A percentile compares a stretch with the other conserved stretches of the same genome.
phyloP scores from a whole-genome alignment of 2,329 filamentous ascomycete genomes.

The Alternaria atra region DNA sequence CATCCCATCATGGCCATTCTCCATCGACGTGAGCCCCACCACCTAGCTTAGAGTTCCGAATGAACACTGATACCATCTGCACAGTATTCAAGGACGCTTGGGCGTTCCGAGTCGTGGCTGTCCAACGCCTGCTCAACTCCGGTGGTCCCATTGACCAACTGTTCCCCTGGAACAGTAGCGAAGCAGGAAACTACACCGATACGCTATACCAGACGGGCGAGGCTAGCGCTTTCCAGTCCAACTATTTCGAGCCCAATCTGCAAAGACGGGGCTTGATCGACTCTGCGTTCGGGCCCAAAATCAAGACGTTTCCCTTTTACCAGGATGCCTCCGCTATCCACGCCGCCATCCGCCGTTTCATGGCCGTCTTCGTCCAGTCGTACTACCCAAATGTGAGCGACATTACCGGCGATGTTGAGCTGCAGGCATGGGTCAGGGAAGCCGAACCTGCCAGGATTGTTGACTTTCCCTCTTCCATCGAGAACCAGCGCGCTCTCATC shows the following conservation, averaged over 20 bases:
- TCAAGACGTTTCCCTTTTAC: slow-evolving; percentile 9
- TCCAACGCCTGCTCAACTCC: slow-evolving; percentile 2
- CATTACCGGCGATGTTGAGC: neutral
- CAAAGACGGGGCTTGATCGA: slow-evolving; percentile 3
- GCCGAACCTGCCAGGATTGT: slow-evolving; percentile 1
- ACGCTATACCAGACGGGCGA: slow-evolving; percentile 3
- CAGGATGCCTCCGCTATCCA: neutral
- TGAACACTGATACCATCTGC: neutral
- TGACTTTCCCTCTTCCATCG: slow-evolving; percentile 1
- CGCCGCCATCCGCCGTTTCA: neutral
- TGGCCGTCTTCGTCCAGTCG: neutral
- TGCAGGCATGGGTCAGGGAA: slow-evolving; percentile 8
- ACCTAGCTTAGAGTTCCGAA: neutral
- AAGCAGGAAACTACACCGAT: slow-evolving; percentile 6
- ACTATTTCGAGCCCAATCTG: slow-evolving; percentile 8
- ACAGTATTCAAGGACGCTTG: slow-evolving; percentile 10
- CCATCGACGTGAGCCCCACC: slow-evolving; percentile 21
- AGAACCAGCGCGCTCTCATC: neutral
- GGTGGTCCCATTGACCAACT: slow-evolving; percentile 7
- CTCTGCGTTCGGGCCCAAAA: slow-evolving; percentile 5
- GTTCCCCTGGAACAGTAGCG: slow-evolving; percentile 5
- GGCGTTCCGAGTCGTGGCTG: slow-evolving; percentile 6
- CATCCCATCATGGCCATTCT: slow-evolving; percentile 56
- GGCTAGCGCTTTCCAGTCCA: slow-evolving; percentile 4
- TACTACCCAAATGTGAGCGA: neutral